Evolutionary conservation across 75 land plant species (phyloP).

Genomic region (Larix kaempferi): DNA sequence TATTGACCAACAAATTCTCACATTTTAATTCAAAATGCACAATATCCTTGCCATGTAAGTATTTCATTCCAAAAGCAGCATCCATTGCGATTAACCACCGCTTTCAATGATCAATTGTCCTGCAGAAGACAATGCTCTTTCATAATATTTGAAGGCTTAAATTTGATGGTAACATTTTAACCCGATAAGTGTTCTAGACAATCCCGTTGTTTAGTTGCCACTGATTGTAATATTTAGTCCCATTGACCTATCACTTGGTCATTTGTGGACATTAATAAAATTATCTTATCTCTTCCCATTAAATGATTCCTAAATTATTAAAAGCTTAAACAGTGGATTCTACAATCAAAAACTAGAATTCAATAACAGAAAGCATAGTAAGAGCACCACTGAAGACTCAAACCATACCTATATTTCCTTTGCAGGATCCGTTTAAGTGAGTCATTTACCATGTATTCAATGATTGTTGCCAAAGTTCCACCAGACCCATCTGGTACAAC

Average conservation of each 20-base stretch:
- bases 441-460: conserved; percentile 95
- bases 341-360: conserved; percentile 1
- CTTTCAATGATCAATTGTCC: conserved; percentile 77
- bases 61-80: conserved; percentile 99
- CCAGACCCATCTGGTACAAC: conserved; percentile 95
- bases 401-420: conserved; percentile 77
- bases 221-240: too few species aligned
- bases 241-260: too few species aligned
- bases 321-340: not conserved
- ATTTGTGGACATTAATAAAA: not conserved
- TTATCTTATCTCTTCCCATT: not conserved
- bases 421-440: conserved; percentile 74
- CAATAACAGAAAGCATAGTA: not conserved
- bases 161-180: too few species aligned
- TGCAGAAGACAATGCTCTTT: conserved; percentile 25
- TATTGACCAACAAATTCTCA: conserved; percentile 88
- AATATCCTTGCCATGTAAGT: conserved; percentile 83
- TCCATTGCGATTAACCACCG: conserved; percentile 86
- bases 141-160: too few species aligned
- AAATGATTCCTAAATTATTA: not conserved
- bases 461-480: conserved; percentile 90
- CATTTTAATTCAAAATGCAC: conserved; percentile 98
- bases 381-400: not conserved
- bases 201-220: too few species aligned
- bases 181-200: too few species aligned